phyloP scores from a whole-genome alignment of 208 protist species.

The Leishmania braziliensis region DNA sequence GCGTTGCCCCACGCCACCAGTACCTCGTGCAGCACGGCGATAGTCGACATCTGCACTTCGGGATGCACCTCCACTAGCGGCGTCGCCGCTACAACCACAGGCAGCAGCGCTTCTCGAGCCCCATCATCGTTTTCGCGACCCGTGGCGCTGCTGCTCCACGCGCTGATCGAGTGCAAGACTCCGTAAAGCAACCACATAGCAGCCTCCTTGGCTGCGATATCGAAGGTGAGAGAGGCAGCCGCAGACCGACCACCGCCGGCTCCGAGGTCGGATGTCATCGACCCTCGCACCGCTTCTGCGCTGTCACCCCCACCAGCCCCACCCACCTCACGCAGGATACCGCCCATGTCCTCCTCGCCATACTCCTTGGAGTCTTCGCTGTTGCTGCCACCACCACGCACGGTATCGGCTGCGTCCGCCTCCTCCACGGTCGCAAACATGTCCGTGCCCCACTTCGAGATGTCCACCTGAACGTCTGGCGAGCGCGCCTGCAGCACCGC shows the following conservation, averaged over 20 bases:
- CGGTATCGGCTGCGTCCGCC: conserved; percentile 6
- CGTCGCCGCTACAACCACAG: conserved; percentile 49
- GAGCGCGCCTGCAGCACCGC: conserved; percentile 24
- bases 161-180: conserved; percentile 17
- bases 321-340: conserved; percentile 20
- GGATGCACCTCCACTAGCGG: conserved; percentile 66
- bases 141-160: not conserved
- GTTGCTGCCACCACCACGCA: conserved; percentile 22
- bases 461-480: conserved; percentile 21
- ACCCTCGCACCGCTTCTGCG: not conserved
- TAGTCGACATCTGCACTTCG: conserved; percentile 49
- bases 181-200: conserved; percentile 42
- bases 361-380: conserved; percentile 26
- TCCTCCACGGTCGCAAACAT: conserved; percentile 9
- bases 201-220: conserved; percentile 54
- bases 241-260: not conserved
- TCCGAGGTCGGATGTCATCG: not conserved
- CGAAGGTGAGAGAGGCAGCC: conserved; percentile 19
- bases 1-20: conserved; percentile 29
- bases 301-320: not conserved
- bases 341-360: conserved; percentile 8
- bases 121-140: conserved; percentile 5
- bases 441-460: conserved; percentile 9
- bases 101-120: conserved; percentile 31
- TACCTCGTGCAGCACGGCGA: conserved; percentile 41